Percentiles rank a stretch among this genome's conserved stretches.
These are phyloP conservation scores for Rhinocladiella mackenziei DNA, from an alignment of 2,329 filamentous ascomycete species.

Conservation along the genomic window DNA sequence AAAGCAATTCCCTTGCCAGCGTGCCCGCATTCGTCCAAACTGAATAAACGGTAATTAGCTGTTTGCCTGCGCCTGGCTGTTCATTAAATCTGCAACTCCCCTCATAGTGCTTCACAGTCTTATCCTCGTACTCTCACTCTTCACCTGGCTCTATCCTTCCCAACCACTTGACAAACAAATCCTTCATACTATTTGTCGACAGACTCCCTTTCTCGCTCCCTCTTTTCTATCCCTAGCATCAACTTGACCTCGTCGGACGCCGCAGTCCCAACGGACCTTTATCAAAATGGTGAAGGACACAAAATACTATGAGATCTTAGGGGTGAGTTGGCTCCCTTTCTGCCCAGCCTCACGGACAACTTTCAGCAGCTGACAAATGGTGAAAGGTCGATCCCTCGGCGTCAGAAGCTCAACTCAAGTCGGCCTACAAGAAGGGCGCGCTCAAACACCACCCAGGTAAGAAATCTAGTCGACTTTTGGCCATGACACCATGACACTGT, in stretches of 20 bases:
- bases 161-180: too few relatives aligned
- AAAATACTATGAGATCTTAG: conserved; percentile 47
- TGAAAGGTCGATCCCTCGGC: conserved; percentile 74
- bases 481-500: not conserved
- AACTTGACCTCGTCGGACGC: not conserved
- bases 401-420: conserved; percentile 83
- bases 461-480: conserved; percentile 3
- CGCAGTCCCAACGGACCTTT: not conserved
- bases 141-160: too few relatives aligned
- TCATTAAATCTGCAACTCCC: not conserved
- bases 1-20: too few relatives aligned
- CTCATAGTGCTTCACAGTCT: not conserved
- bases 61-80: not conserved
- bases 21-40: too few relatives aligned
- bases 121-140: too few relatives aligned
- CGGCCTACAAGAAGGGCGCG: conserved; percentile 87
- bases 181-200: not conserved
- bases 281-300: conserved; percentile 50
- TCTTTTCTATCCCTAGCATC: not conserved
- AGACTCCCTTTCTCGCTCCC: not conserved
- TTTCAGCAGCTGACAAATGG: too few relatives aligned
- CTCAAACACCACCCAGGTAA: conserved; percentile 85
- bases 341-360: conserved; percentile 9
- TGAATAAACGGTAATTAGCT: not conserved
- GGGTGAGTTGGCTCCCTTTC: conserved; percentile 42